Evolutionary conservation across 2,329 filamentous ascomycete species (phyloP).

Genomic region (Penicillium occitanis): DNA sequence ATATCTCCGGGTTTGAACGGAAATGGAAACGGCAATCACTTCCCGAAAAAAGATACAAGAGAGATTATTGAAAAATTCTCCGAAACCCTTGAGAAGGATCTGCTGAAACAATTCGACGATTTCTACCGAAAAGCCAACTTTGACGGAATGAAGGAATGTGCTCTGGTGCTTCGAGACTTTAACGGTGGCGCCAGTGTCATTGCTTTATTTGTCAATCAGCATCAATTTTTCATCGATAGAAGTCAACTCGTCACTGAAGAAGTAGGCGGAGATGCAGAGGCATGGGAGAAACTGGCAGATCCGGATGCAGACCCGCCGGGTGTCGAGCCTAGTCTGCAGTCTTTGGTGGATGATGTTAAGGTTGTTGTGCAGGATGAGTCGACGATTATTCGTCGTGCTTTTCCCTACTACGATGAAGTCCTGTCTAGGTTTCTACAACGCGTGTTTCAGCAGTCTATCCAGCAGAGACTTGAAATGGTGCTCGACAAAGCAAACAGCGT

Average conservation of each 20-base stretch:
- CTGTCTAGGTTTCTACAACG: conserved; percentile 89
- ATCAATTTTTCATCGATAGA: conserved; percentile 97
- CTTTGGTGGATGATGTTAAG: conserved; percentile 88
- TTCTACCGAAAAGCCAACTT: conserved; percentile 95
- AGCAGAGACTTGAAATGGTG: conserved; percentile 92
- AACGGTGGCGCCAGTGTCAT: conserved; percentile 94
- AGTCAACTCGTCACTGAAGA: conserved; percentile 90
- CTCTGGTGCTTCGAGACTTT: conserved; percentile 91
- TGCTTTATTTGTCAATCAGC: conserved; percentile 94
- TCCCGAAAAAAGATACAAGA: conserved; percentile 62
- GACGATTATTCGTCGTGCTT: conserved; percentile 92
- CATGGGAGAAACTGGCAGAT: conserved; percentile 90
- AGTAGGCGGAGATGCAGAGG: conserved; percentile 60
- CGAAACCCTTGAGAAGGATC: conserved; percentile 90
- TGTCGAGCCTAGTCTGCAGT: conserved; percentile 88
- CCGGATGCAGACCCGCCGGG: conserved; percentile 89
- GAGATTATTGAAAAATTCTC: conserved; percentile 96
- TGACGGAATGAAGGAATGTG: conserved; percentile 96
- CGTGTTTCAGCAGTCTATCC: conserved; percentile 96
- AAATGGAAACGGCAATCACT: conserved; percentile 47
- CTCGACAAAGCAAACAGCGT: conserved; percentile 90
- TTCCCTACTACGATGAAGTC: conserved; percentile 94
- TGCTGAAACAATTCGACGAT: conserved; percentile 94
- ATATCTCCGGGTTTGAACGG: conserved; percentile 41
- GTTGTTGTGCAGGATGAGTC: conserved; percentile 97